These are phyloP conservation scores for Beta lomatogona DNA, from an alignment of 179 eudicot species.

Conservation along the genomic window DNA sequence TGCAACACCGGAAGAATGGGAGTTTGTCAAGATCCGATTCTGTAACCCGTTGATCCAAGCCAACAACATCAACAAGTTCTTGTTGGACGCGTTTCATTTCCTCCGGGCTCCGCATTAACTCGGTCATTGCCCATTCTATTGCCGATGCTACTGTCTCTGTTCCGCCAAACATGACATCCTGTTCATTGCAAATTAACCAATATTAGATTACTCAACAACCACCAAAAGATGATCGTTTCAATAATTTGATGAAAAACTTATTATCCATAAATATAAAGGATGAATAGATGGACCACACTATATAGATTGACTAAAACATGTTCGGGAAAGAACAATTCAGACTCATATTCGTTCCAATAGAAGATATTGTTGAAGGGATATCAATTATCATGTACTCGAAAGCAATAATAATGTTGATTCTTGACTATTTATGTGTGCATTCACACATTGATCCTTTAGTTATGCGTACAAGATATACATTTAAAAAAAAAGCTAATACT, in stretches of 20 bases:
- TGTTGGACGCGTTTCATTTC: constrained; percentile 59
- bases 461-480: too few species aligned
- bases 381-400: too few species aligned
- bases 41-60: constrained; percentile 48
- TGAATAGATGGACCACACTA: too few species aligned
- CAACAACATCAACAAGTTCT: constrained; percentile 50
- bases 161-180: constrained; percentile 83
- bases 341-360: too few species aligned
- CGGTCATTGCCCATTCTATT: constrained; percentile 70
- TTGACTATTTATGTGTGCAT: too few species aligned
- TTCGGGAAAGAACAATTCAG: too few species aligned
- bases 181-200: background rate
- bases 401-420: too few species aligned
- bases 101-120: constrained; percentile 53
- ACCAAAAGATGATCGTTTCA: background rate
- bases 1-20: constrained; percentile 46
- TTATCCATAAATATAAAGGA: too few species aligned
- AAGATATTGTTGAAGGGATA: too few species aligned
- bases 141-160: constrained; percentile 79
- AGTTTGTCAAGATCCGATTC: constrained; percentile 69
- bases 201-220: background rate
- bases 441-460: too few species aligned
- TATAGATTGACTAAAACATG: too few species aligned
- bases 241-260: background rate
- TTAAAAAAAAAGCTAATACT: too few species aligned